Evolutionary conservation across 768 basidiomycete genomes (phyloP), one percentile per base, ranked within the genome.

Genomic region (Boletus reticulatus): DNA sequence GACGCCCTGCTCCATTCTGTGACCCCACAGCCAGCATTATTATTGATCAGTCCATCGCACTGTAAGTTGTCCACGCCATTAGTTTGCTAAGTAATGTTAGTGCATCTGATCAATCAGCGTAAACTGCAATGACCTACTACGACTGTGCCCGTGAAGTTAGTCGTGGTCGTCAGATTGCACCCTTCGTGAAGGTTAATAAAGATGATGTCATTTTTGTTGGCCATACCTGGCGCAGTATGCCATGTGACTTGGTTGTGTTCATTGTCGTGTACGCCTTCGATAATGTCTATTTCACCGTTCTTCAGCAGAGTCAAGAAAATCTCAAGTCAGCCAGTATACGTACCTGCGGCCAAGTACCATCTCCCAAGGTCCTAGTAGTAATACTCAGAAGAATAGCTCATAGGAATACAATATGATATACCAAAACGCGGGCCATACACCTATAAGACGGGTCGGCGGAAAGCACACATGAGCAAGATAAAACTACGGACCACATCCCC

Each of bases 401-500:
- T 36, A 36, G 59, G 48, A 49, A 43, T 20, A 10, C 24, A n/a
- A 43, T 10, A 48, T 38, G 49, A 41, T 50, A 53, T 85, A 66
- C 89, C 89, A 91, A 69, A 86, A 91, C 6, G 89, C 87, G 42
- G 91, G 92, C 92, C 93, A 93, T 20, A 87, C 83, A 62, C 81
- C 88, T 89, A 36, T 14, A 42, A 41, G 12, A 48, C 31, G 43
- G 14, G 53, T 63, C 43, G 48, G 60, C 22, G 38, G 29, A 43
- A 19, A 32, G 48, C 32, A 41, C 4, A 3, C 13, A 39, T 52
- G 31, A 53, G 8, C 1, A 27, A 0, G 48, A 38, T n/a, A 39
- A 50, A 32, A 24, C 41, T 31, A 47, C 62, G 20, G 3, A 84
- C 92, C 91, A 72, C 93, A 96, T 51, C 93, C 94, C 83, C 87